Evolutionary conservation across 768 basidiomycete species (phyloP).

Genomic region (Mrakia blollopis): DNA sequence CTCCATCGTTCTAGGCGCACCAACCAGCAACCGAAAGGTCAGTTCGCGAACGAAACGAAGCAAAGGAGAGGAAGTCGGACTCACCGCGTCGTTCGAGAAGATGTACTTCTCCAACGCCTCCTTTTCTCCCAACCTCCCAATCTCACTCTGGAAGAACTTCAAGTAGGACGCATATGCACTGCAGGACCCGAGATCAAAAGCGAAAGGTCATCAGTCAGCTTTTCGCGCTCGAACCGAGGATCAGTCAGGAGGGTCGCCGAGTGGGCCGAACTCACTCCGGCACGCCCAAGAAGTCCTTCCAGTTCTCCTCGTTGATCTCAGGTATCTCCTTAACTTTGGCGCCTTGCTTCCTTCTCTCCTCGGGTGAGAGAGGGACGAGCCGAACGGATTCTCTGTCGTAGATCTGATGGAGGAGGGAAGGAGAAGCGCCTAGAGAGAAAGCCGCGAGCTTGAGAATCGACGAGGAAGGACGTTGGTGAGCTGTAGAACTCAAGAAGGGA

Average conservation of each 20-base stretch:
- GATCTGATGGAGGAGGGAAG: conserved; percentile 13
- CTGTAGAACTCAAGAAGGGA: neutral
- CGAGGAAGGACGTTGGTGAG: neutral
- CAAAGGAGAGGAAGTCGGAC: neutral
- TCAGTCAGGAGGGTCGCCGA: too few relatives aligned
- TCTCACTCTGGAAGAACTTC: conserved; percentile 6
- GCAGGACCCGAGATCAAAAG: too few relatives aligned
- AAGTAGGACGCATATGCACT: conserved; percentile 23
- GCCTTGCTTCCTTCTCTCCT: neutral
- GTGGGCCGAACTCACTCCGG: conserved; percentile 15
- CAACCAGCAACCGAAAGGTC: neutral
- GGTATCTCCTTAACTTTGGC: conserved; percentile 20
- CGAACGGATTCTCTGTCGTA: neutral
- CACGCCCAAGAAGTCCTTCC: conserved; percentile 15
- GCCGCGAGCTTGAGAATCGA: conserved; percentile 7
- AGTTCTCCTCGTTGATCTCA: conserved; percentile 11
- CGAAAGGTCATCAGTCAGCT: too few relatives aligned
- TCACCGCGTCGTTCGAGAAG: conserved; percentile 21
- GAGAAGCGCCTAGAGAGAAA: conserved; percentile 14
- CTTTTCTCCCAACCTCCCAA: neutral
- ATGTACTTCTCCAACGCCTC: conserved; percentile 12
- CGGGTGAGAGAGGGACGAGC: conserved; percentile 27
- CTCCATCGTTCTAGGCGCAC: conserved; percentile 1
- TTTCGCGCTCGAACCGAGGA: neutral
- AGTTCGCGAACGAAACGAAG: too few relatives aligned